Evolutionary conservation across 1,139 yeast genomes (phyloP), one percentile per base, ranked within the genome.

Genomic region (Hyphopichia burtonii): DNA sequence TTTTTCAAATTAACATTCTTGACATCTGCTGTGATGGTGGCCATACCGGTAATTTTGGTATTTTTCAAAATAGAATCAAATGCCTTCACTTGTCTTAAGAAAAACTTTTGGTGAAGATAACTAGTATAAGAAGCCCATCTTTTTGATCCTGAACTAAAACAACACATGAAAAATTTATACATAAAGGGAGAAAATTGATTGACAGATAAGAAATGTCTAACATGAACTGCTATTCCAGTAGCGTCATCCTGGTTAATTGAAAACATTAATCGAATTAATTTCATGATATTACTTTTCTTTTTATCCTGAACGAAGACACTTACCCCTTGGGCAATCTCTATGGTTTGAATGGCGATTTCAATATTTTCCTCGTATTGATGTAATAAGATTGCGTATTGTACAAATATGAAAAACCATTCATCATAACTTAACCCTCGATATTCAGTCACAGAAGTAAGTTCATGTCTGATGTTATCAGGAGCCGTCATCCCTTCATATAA

Each of bases 31-130:
- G 80, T 74, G 15, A 87, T 71, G 4, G 83, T 83, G 0, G 96
- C 94, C 72, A 87, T 88, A 0, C 97, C 98, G 1, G 79, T 67
- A 17, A 90, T 80, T 18, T 69, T 74, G 25, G 63, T 62, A 4
- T 71, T 69, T 27, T 70, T 64, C 28, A 80, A 72, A 15, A 84
- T 59, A 2, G 93, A 78, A 58, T 93, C 99, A 58, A 81, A 84
- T 0, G 96, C 94, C 57, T 91, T 93, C 50, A 91, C 71, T 54
- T 91, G 97, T 49, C 99, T 81, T 46, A 93, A 67, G 51, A 91
- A 82, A 59, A 83, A 93, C 61, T 93, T 93, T 54, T 91, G 98
- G 55, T 89, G 93, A 46, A 87, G 87, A 34, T 88, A 82, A 41
- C 85, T 83, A 38, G 88, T 82, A 57, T 84, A 84, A 6, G 76